Evolutionary conservation across 2,329 filamentous ascomycete species (phyloP).

Genomic region (Dryadomyces quercus-mongolicae): DNA sequence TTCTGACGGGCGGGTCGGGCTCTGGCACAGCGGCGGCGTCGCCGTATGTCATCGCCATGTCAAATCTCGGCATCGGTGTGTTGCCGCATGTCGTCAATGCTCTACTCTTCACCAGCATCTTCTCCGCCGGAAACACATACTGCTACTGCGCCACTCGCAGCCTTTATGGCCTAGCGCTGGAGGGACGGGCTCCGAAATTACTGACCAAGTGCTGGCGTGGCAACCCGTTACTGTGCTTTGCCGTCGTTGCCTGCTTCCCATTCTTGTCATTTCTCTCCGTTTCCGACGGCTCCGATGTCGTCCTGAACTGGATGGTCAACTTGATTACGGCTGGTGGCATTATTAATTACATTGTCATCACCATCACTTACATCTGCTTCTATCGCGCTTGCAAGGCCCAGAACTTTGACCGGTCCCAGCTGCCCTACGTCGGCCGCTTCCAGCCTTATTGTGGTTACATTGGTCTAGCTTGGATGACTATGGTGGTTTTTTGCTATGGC

Average conservation of each 20-base stretch:
- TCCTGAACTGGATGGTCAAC: constrained; percentile 30
- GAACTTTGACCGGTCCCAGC: constrained; percentile 18
- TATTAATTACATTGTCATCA: constrained; percentile 30
- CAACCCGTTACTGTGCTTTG: constrained; percentile 28
- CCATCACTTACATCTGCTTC: constrained; percentile 27
- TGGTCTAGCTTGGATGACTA: constrained; percentile 11
- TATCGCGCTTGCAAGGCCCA: constrained; percentile 24
- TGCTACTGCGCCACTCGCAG: constrained; percentile 32
- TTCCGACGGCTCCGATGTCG: constrained; percentile 20
- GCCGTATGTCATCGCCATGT: constrained; percentile 39
- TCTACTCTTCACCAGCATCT: constrained; percentile 44
- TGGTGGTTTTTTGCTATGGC: constrained; percentile 30
- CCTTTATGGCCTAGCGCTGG: constrained; percentile 25
- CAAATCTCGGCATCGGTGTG: constrained; percentile 33
- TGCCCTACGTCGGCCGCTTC: constrained; percentile 26
- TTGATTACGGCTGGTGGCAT: constrained; percentile 30
- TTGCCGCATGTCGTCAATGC: constrained; percentile 48
- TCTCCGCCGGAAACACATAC: constrained; percentile 50
- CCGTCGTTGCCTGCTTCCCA: constrained; percentile 22
- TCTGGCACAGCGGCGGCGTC: constrained; percentile 37
- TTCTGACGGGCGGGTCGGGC: constrained; percentile 27
- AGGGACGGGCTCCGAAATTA: constrained; percentile 27
- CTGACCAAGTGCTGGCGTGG: constrained; percentile 22
- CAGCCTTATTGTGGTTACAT: constrained; percentile 27
- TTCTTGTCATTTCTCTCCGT: constrained; percentile 28